Base-by-base conservation (phyloP, 371 early-diverging fungal species). In the Apophysomyces sp. region DNA sequence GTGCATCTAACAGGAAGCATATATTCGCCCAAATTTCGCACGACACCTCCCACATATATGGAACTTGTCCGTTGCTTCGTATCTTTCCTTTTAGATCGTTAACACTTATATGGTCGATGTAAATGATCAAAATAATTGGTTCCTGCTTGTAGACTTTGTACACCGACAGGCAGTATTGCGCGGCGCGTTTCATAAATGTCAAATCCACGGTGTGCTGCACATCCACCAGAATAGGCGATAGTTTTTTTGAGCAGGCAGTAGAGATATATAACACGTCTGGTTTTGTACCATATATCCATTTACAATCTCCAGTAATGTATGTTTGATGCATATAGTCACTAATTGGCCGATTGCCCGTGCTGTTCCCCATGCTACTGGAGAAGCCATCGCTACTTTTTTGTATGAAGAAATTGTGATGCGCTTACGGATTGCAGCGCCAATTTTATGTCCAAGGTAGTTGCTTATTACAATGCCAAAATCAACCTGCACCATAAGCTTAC, bases 291-390 rank as follows among this genome's bases (percentile, higher is more conserved):
- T 34, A 7, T 34, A 34, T 34, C 34, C 34, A 34, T 34, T 34
- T 13, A 2, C 34, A 34, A 34, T 34, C 34, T 34, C 34, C 34
- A 34, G 34, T 34, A 34, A 34, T 13, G 2, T 34, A 2, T 13
- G 34, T 34, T 7, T 34, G 34, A 34, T 34, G 34, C 34, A 34
- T 34, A 34, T 34, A 7, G 1, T 34, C 34, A 78, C 77, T 0
- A 75, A 66, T 41, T 80, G 80, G 80, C 61, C 67, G 0, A 56
- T 71, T 21, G 73, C 73, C 0, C 49, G 61, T 3, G 75, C 77
- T 0, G 58, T 77, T 4, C 73, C 74, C 39, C 63, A 57, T 3
- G 74, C 76, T 0, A 59, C 67, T 2, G 67, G 63, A 31, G 60
- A 67, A 30, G 68, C 67, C 0, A 63, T 79, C 16, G 73, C 73